Percentiles rank a stretch among this genome's conserved stretches.
Conservation (phyloP, 352 stramenopile genomes). For the Phytopythium helicoides region DNA sequence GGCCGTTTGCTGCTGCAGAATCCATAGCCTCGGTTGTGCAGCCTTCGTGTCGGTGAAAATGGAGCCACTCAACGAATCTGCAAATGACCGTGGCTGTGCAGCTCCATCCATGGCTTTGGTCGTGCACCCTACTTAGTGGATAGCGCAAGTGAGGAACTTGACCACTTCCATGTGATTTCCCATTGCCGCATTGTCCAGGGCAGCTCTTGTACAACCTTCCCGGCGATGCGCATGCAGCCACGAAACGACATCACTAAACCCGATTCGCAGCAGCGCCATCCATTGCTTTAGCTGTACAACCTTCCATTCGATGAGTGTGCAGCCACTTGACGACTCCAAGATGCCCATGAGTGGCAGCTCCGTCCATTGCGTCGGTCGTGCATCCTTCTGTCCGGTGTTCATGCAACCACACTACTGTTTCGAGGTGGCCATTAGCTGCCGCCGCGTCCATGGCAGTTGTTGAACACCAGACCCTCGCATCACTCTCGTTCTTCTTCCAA, state of each 20-base stretch:
- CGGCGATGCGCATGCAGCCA: slow-evolving; percentile 20
- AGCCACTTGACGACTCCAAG: slow-evolving; percentile 26
- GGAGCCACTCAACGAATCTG: slow-evolving; percentile 17
- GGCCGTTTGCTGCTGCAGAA: slow-evolving; percentile 4
- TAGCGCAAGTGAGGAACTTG: slow-evolving; percentile 5
- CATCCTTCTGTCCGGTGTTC: slow-evolving; percentile 24
- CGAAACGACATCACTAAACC: slow-evolving; percentile 16
- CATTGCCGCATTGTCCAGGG: slow-evolving; percentile 9
- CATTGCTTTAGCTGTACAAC: slow-evolving; percentile 34
- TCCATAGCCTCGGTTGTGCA: slow-evolving; percentile 9
- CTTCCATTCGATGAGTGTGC: slow-evolving; percentile 18
- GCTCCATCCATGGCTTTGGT: too few species aligned
- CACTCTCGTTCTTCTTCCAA: background rate
- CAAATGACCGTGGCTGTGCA: slow-evolving; percentile 7
- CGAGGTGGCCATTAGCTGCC: slow-evolving; percentile 27
- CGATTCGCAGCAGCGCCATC: slow-evolving; percentile 26
- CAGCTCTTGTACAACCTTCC: slow-evolving; percentile 6
- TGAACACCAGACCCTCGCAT: slow-evolving; percentile 9
- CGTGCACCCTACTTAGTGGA: background rate
- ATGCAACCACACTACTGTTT: slow-evolving; percentile 26
- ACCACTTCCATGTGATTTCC: slow-evolving; percentile 4
- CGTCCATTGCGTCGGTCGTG: slow-evolving; percentile 21
- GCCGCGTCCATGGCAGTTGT: slow-evolving; percentile 22
- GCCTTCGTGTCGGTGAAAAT: slow-evolving; percentile 11
- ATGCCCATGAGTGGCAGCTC: slow-evolving; percentile 19